phyloP scores from a whole-genome alignment of 805 yeast genomes.

The Kuraishia capsulata region DNA sequence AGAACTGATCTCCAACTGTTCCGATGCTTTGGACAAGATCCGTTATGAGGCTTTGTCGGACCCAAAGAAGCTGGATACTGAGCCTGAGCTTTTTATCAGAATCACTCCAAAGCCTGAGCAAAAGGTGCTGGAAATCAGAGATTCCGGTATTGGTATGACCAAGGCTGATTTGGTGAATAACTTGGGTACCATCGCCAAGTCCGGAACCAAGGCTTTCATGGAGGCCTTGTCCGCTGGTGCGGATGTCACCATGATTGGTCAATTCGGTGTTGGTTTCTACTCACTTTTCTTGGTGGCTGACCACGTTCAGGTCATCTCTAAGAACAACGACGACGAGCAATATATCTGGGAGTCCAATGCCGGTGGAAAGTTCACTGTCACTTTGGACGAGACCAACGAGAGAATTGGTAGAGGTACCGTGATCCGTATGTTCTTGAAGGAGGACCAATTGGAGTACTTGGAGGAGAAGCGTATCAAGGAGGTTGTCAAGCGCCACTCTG shows the following conservation, averaged over 20 bases:
- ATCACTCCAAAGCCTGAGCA: conserved; percentile 94
- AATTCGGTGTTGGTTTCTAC: conserved; percentile 99
- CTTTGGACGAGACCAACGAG: conserved; percentile 83
- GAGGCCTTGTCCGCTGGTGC: conserved; percentile 99
- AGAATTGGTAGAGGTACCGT: conserved; percentile 90
- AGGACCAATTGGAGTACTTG: conserved; percentile 96
- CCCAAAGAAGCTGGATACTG: conserved; percentile 84
- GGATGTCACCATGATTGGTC: conserved; percentile 99
- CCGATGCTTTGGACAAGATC: conserved; percentile 98
- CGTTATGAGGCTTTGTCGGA: conserved; percentile 94
- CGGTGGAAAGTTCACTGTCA: conserved; percentile 97
- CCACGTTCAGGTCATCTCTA: conserved; percentile 95
- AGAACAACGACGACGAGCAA: conserved; percentile 98
- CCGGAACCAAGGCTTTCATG: conserved; percentile 99
- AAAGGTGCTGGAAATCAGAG: conserved; percentile 93
- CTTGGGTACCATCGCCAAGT: conserved; percentile 99
- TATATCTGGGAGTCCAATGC: conserved; percentile 99
- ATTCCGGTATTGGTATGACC: conserved; percentile 99
- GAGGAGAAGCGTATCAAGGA: conserved; percentile 99
- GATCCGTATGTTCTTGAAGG: conserved; percentile 93
- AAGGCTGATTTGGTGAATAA: conserved; percentile 98
- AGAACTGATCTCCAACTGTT: conserved; percentile 97
- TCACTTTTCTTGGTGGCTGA: conserved; percentile 98
- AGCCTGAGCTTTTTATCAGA: conserved; percentile 95
- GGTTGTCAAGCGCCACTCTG: conserved; percentile 98